Base-by-base conservation (phyloP, 1,284 basidiomycete genomes). In the Austroboletus novae-zelandiae region DNA sequence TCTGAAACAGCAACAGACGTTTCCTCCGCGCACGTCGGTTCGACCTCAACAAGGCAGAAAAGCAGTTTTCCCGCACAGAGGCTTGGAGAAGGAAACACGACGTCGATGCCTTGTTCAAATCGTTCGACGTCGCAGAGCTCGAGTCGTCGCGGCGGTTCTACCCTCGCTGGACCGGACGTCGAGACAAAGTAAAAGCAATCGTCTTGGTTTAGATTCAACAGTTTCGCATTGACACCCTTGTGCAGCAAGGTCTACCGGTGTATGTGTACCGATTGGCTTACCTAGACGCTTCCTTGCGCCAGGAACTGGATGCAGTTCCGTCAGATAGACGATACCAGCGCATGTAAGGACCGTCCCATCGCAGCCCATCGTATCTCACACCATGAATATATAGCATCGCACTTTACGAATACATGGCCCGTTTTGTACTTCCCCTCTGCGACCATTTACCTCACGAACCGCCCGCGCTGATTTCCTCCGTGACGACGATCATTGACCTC, bases 401-500 rank as follows among this genome's bases (percentile, higher is more conserved):
- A 1, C 74, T 89, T 5, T 83, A 84, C 65, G 87, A 91, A 66
- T 66, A 71, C 56, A 84, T 91, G 83, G 68, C 67, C 29, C 77
- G 76, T 23, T 88, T 89, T 56, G 73, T 75, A 11, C 69, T 88
- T 37, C 81, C 80, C 5, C 69, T 91, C 8, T 89, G 84, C 64
- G 74, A 77, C n/a, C 64, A 76, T 45, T 74, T 86, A n/a, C 80
- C 85, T 0, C 84, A 80, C 47, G 64, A 75, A 9, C 74, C 74
- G 1, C 62, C 70, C 6, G 79, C 76, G 1, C 84, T 85, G 11
- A 75, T 89, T 55, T 80, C 81, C 2, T 80, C 80, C 20, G 79
- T 81, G 41, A 81, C 74, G 1, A 80, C 81, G n/a, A 89, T 91
- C 60, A 83, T 91, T 58, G 89, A 91, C 67, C 75, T 91, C 18